A percentile compares a stretch with the other conserved stretches of the same genome.
Conservation (phyloP, 345 rosid genomes). For the Mercurialis annua region DNA sequence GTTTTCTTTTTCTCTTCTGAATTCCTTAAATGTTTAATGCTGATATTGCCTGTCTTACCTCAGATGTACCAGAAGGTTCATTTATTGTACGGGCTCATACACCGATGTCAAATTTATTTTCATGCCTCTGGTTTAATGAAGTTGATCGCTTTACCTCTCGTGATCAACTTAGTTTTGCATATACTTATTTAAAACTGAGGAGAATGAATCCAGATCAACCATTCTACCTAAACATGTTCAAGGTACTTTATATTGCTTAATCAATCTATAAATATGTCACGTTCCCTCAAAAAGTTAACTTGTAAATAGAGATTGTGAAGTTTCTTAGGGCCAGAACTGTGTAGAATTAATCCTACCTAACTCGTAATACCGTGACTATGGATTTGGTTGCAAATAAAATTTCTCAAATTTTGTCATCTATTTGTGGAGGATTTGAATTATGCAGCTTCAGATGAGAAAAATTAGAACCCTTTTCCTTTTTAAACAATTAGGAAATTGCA, state of each 20-base stretch:
- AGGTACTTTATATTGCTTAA: constrained; percentile 40
- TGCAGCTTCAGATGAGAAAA: background rate
- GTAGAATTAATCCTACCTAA: background rate
- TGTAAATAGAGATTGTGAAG: background rate
- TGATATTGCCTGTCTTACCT: constrained; percentile 24
- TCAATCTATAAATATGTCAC: background rate
- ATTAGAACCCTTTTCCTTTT: background rate
- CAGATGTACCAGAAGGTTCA: constrained; percentile 98
- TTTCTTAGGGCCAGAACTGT: background rate
- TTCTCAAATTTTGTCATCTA: background rate
- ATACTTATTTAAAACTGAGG: constrained; percentile 76
- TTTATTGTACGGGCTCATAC: constrained; percentile 86
- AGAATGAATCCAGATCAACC: constrained; percentile 68
- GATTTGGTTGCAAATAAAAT: background rate
- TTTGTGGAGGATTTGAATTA: background rate
- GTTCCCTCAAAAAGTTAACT: background rate
- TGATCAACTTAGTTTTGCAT: constrained; percentile 94
- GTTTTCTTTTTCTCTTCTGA: constrained; percentile 12
- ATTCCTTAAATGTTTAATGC: background rate
- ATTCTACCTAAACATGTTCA: constrained; percentile 75
- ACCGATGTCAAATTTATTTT: constrained; percentile 89
- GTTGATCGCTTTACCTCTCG: constrained; percentile 88
- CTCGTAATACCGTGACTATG: background rate
- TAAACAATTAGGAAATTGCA: background rate
- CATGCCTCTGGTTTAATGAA: constrained; percentile 95